Percentiles rank a stretch among this genome's conserved stretches.
Evolutionary conservation across 805 yeast species (phyloP).

Genomic region (Cyberlindnera maritima): DNA sequence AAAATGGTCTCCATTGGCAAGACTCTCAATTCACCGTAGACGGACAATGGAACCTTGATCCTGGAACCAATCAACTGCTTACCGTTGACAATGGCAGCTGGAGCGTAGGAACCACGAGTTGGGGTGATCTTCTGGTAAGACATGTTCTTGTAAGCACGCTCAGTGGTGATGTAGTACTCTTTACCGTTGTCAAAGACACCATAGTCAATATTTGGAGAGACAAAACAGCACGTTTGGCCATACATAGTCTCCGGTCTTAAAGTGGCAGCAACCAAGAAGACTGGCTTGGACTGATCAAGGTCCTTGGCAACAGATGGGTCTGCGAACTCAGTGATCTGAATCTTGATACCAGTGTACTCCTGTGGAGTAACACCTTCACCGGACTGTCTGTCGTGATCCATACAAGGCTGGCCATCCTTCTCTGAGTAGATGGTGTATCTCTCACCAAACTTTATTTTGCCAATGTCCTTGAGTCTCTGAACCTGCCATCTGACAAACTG

Average conservation of each 20-base stretch:
- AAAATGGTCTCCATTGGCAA: constrained; percentile 97
- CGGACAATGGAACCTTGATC: constrained; percentile 81
- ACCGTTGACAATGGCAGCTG: constrained; percentile 65
- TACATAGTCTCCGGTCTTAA: constrained; percentile 99
- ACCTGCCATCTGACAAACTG: constrained; percentile 96
- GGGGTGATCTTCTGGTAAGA: constrained; percentile 92
- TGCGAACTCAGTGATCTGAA: constrained; percentile 59
- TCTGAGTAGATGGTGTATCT: constrained; percentile 96
- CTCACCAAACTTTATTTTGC: constrained; percentile 96
- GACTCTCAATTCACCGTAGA: constrained; percentile 66
- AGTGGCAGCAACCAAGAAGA: constrained; percentile 91
- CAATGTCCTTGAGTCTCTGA: constrained; percentile 77
- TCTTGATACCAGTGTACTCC: constrained; percentile 93
- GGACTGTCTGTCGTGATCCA: constrained; percentile 96
- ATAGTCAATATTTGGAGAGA: constrained; percentile 88
- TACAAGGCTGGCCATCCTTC: constrained; percentile 98
- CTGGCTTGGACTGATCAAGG: constrained; percentile 53
- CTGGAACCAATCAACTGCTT: constrained; percentile 76
- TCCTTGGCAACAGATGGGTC: constrained; percentile 39
- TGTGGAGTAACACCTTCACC: constrained; percentile 98
- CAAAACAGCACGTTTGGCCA: constrained; percentile 98
- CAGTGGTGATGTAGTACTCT: constrained; percentile 78
- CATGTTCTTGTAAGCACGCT: constrained; percentile 97
- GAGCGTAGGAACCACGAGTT: constrained; percentile 69
- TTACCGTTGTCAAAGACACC: constrained; percentile 87